phyloP scores from a whole-genome alignment of 306 rosid genomes.

The Luffa aegyptiaca region DNA sequence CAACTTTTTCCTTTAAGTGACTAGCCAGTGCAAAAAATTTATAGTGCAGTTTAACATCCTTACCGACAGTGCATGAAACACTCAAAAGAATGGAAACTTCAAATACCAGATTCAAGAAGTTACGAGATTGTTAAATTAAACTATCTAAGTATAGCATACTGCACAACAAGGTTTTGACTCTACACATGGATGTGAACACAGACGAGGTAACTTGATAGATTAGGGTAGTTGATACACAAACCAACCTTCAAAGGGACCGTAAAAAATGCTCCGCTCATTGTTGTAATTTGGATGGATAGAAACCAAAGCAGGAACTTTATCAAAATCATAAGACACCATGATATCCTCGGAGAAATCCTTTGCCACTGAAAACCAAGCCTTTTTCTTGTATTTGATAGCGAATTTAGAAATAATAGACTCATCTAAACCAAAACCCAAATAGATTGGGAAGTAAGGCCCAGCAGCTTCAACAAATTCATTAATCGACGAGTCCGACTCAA shows the following conservation, averaged over 20 bases:
- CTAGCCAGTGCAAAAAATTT: background rate
- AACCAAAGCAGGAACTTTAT: conserved; percentile 85
- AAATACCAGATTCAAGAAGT: background rate
- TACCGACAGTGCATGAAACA: background rate
- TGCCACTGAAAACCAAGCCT: conserved; percentile 95
- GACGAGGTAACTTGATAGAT: background rate
- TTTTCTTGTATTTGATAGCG: conserved; percentile 64
- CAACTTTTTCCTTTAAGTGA: background rate
- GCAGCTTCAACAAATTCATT: conserved; percentile 55
- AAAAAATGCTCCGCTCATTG: conserved; percentile 62
- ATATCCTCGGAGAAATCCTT: conserved; percentile 82
- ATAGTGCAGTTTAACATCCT: background rate
- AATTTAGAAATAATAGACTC: conserved; percentile 41
- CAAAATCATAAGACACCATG: conserved; percentile 72
- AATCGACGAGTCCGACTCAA: conserved; percentile 75
- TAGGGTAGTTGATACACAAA: conserved; percentile 3
- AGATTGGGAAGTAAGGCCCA: conserved; percentile 65
- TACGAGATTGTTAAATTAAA: background rate
- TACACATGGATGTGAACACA: background rate
- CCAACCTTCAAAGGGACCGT: conserved; percentile 97
- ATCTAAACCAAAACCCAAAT: conserved; percentile 74
- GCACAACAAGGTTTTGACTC: background rate
- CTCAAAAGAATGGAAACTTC: conserved; percentile 7
- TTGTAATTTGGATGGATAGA: conserved; percentile 55
- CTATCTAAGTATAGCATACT: background rate